phyloP scores from a whole-genome alignment of 228 moss, liverwort and hornwort genomes.

The Sphagnum fallax region DNA sequence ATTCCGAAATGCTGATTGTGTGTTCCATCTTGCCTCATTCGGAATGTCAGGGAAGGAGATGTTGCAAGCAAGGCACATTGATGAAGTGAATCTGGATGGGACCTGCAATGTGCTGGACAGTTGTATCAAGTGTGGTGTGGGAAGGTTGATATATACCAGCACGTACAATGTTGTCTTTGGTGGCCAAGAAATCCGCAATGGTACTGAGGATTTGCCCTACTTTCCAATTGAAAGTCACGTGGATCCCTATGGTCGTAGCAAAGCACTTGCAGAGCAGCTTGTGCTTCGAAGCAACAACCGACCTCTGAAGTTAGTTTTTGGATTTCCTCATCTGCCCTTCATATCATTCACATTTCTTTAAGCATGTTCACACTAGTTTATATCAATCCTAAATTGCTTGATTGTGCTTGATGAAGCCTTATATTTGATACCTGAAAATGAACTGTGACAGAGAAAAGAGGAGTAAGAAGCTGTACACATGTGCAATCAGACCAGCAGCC shows the following conservation, averaged over 20 bases:
- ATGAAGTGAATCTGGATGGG: constrained; percentile 88
- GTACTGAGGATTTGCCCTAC: constrained; percentile 67
- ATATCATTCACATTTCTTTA: not conserved
- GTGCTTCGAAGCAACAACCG: constrained; percentile 61
- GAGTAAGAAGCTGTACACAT: constrained; percentile 59
- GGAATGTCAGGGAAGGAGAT: constrained; percentile 93
- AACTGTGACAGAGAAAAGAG: constrained; percentile 26
- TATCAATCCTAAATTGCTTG: too few species aligned
- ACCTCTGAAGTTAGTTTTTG: constrained; percentile 29
- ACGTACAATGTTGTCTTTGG: constrained; percentile 92
- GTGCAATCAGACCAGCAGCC: constrained; percentile 71
- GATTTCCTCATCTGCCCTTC: not conserved
- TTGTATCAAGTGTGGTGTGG: constrained; percentile 59
- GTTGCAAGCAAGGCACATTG: constrained; percentile 73
- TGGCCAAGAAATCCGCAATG: constrained; percentile 79
- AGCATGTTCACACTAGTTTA: too few species aligned
- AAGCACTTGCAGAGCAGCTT: constrained; percentile 84
- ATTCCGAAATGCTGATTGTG: constrained; percentile 61
- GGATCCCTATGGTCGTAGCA: constrained; percentile 79
- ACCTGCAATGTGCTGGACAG: constrained; percentile 68
- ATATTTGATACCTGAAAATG: not conserved
- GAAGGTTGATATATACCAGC: constrained; percentile 84
- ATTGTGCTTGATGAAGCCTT: too few species aligned
- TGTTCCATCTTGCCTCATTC: constrained; percentile 86
- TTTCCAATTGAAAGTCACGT: constrained; percentile 69